Conservation (phyloP, 2,329 filamentous ascomycete species). For the Fusarium caatingaense region DNA sequence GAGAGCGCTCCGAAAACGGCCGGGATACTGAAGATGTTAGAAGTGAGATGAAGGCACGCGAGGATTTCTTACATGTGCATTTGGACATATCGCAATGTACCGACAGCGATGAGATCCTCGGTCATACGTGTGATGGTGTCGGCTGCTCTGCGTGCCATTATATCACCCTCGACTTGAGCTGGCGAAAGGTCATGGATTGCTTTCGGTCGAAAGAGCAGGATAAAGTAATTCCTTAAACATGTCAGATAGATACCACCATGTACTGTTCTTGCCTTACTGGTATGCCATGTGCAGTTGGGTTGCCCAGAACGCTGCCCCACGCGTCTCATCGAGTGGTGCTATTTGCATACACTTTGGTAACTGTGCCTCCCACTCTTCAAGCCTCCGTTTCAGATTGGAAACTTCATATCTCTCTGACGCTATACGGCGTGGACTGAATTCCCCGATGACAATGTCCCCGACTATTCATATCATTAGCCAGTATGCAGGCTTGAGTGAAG, state of each 20-base stretch:
- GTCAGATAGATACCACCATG: accelerated
- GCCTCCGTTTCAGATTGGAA: background rate
- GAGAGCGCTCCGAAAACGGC: conserved; percentile 35
- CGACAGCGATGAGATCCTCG: conserved; percentile 24
- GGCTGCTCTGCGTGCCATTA: conserved; percentile 18
- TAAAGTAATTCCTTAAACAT: background rate
- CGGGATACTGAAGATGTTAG: conserved; percentile 9
- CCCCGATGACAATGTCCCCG: conserved; percentile 34
- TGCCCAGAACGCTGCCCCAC: conserved; percentile 30
- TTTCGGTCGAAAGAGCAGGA: conserved; percentile 32
- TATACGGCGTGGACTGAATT: conserved; percentile 33
- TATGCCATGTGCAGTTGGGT: conserved; percentile 32
- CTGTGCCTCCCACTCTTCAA: conserved; percentile 19
- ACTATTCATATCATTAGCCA: background rate
- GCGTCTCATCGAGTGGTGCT: conserved; percentile 5
- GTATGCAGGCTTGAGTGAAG: too few species aligned
- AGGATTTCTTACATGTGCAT: conserved; percentile 23
- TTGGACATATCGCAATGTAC: conserved; percentile 18
- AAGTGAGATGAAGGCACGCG: accelerated
- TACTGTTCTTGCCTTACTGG: conserved; percentile 2
- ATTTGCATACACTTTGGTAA: conserved; percentile 15
- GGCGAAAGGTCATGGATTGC: background rate
- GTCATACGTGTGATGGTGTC: conserved; percentile 36
- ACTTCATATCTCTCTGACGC: conserved; percentile 1
- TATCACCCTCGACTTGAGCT: conserved; percentile 16